Conservation (phyloP, 2,329 filamentous ascomycete genomes). For the Fusarium albidum region DNA sequence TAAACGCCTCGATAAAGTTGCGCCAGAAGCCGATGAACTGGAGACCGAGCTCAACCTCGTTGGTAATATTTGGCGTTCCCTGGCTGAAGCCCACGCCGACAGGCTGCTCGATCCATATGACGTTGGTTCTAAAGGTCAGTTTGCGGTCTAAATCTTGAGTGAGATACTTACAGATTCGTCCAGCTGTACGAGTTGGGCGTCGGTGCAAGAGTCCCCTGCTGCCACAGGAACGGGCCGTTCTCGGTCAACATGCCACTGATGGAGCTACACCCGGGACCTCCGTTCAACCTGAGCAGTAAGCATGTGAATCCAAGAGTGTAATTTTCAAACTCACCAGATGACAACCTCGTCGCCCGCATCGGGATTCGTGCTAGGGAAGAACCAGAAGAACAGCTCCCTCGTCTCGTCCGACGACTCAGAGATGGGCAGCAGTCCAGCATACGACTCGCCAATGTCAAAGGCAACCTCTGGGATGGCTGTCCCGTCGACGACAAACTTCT, state of each 20-base stretch:
- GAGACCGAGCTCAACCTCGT: conserved; percentile 72
- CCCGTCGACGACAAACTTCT: conserved; percentile 69
- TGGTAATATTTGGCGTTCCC: conserved; percentile 69
- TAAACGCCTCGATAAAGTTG: conserved; percentile 78
- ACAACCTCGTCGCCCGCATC: conserved; percentile 64
- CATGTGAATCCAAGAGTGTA: background rate
- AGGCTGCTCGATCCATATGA: conserved; percentile 79
- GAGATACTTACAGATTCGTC: conserved; percentile 62
- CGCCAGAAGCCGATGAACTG: conserved; percentile 82
- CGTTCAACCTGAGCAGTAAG: conserved; percentile 59
- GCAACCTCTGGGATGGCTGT: conserved; percentile 70
- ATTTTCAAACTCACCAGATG: conserved; percentile 56
- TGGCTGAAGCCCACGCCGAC: conserved; percentile 73
- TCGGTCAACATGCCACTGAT: conserved; percentile 68
- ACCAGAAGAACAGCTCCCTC: conserved; percentile 70
- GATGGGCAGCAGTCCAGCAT: conserved; percentile 70
- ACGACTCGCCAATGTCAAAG: conserved; percentile 74
- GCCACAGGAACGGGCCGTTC: conserved; percentile 78
- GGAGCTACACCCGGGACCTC: conserved; percentile 39
- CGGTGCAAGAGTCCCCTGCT: conserved; percentile 72
- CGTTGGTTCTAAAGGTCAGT: conserved; percentile 64
- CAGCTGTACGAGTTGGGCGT: conserved; percentile 75
- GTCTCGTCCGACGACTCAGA: conserved; percentile 56
- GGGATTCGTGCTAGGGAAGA: conserved; percentile 66
- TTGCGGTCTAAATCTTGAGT: rapidly evolving